Percentiles rank a stretch among this genome's conserved stretches.
Conservation (phyloP, 306 rosid genomes). For the Begonia peltatifolia region DNA sequence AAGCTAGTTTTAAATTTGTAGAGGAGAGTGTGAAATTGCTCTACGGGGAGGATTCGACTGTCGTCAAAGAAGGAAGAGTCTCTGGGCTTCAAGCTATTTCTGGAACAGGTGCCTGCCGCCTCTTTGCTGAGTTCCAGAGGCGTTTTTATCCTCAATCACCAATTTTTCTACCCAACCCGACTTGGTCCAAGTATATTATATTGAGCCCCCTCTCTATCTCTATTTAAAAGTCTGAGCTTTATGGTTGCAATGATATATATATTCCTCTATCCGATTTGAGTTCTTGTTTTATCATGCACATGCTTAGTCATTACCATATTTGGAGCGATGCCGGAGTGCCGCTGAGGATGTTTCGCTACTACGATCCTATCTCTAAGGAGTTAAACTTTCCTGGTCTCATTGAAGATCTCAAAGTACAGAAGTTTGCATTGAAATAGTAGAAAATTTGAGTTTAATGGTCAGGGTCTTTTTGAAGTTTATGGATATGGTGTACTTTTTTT, state of each 20-base stretch:
- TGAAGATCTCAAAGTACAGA: conserved; percentile 23
- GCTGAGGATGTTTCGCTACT: conserved; percentile 20
- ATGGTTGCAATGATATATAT: neutral
- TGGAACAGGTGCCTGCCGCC: conserved; percentile 29
- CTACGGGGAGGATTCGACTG: conserved; percentile 20
- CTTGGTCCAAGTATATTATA: conserved; percentile 30
- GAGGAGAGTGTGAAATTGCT: conserved; percentile 23
- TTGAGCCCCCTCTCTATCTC: neutral
- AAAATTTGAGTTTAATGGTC: neutral
- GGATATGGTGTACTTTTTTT: neutral
- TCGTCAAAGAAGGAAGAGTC: conserved; percentile 8
- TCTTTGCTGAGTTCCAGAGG: conserved; percentile 27
- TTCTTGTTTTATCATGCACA: neutral
- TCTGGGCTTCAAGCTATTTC: conserved; percentile 25
- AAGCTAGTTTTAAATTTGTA: conserved; percentile 15
- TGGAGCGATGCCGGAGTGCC: conserved; percentile 29
- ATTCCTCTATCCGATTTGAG: neutral
- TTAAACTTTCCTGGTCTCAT: conserved; percentile 22
- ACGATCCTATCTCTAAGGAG: conserved; percentile 16
- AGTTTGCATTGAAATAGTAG: neutral
- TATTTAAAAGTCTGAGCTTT: neutral
- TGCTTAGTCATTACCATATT: conserved; percentile 20
- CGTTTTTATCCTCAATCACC: conserved; percentile 18
- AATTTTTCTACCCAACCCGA: conserved; percentile 21
- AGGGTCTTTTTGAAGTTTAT: neutral